Percentiles rank a stretch among this genome's conserved stretches.
Conservation (phyloP, 768 basidiomycete species). For the Mycena belliarum region DNA sequence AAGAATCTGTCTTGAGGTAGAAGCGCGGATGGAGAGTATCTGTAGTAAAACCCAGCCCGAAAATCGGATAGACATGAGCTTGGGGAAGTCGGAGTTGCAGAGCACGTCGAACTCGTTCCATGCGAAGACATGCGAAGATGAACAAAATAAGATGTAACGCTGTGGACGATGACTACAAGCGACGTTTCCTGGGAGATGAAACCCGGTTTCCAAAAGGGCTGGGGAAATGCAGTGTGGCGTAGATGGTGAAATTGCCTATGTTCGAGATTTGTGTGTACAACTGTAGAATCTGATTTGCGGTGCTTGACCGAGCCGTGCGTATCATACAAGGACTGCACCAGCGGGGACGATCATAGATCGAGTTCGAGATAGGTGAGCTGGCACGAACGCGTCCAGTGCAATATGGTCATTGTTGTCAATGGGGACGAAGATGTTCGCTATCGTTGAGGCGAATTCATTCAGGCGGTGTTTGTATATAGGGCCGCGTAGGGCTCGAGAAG, state of each 20-base stretch:
- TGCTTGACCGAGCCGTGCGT: neutral
- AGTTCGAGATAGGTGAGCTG: neutral
- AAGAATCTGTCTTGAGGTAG: too few relatives aligned
- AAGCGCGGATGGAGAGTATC: too few relatives aligned
- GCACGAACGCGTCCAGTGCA: neutral
- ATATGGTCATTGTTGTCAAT: neutral
- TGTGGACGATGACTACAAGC: neutral
- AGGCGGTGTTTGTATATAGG: slow-evolving; percentile 1
- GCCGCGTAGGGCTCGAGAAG: neutral
- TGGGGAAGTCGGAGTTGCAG: neutral
- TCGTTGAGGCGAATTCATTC: neutral
- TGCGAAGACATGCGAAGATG: neutral
- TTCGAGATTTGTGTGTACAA: neutral
- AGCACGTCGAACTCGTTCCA: neutral
- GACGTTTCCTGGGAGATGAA: too few relatives aligned
- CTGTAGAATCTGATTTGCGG: neutral
- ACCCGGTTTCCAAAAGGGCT: neutral
- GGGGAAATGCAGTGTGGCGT: neutral
- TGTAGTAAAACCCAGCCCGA: too few relatives aligned
- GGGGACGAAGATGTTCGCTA: neutral
- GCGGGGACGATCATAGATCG: neutral
- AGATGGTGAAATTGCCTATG: neutral
- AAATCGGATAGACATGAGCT: neutral
- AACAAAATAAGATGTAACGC: neutral
- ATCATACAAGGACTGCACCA: neutral